A percentile compares a stretch with the other conserved stretches of the same genome.
phyloP scores from a whole-genome alignment of 2,329 filamentous ascomycete species.

The Raffaelea deltoideospora region DNA sequence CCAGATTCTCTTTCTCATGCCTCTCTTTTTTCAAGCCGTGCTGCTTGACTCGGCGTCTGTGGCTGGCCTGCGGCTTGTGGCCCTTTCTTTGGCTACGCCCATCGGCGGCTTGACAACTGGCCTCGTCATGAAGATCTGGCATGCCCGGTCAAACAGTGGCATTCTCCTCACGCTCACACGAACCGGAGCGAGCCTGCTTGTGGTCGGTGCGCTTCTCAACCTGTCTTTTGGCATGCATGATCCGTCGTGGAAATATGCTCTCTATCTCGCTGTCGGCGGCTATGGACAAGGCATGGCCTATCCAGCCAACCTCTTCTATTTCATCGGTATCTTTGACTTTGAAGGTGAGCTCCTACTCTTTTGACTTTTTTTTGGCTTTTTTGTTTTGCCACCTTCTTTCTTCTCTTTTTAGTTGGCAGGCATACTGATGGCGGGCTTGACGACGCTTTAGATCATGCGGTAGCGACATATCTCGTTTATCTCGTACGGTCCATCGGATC shows the following conservation, averaged over 20 bases:
- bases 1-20: conserved; percentile 45
- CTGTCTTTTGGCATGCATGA: conserved; percentile 28
- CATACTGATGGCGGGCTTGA: neutral
- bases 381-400: conserved; percentile 30
- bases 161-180: conserved; percentile 36
- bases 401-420: neutral
- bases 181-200: conserved; percentile 32
- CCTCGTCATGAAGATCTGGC: conserved; percentile 36
- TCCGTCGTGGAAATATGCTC: conserved; percentile 33
- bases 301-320: conserved; percentile 1
- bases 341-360: conserved; percentile 5
- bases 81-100: conserved; percentile 45
- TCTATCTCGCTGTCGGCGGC: conserved; percentile 4
- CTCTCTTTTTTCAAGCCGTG: conserved; percentile 55
- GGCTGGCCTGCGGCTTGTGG: conserved; percentile 48
- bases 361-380: conserved; percentile 30
- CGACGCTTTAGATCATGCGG: neutral
- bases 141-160: conserved; percentile 19
- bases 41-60: conserved; percentile 46
- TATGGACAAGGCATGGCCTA: conserved; percentile 9
- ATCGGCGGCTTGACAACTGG: conserved; percentile 40
- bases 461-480: conserved; percentile 26
- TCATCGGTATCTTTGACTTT: neutral
- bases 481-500: conserved; percentile 47
- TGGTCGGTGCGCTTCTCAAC: conserved; percentile 28